phyloP scores from a whole-genome alignment of 345 rosid genomes.

The Lenwebbia sp. region DNA sequence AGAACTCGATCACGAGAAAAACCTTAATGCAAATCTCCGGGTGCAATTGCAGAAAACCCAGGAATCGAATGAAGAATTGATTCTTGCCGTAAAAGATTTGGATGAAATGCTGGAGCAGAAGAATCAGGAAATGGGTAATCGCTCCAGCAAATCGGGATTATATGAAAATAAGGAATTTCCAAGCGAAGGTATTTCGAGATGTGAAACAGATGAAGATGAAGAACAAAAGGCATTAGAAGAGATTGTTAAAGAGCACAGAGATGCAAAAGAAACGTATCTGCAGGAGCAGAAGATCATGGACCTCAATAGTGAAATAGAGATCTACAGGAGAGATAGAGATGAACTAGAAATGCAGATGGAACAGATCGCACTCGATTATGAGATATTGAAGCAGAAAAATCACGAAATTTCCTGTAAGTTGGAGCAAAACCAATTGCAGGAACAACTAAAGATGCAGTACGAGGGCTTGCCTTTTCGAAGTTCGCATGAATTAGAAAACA shows the following conservation, averaged over 20 bases:
- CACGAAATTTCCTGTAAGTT: constrained; percentile 56
- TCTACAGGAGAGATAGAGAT: constrained; percentile 66
- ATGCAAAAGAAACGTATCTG: constrained; percentile 31
- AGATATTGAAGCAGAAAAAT: constrained; percentile 87
- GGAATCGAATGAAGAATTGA: constrained; percentile 81
- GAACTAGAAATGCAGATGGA: constrained; percentile 90
- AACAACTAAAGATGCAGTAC: constrained; percentile 65
- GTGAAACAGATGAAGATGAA: constrained; percentile 57
- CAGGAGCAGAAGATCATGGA: constrained; percentile 67
- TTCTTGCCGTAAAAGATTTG: constrained; percentile 79
- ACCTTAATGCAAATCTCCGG: constrained; percentile 50
- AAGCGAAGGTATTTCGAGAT: constrained; percentile 13
- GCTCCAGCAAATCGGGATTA: constrained; percentile 13
- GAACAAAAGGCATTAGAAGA: constrained; percentile 86
- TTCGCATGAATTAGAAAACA: constrained; percentile 35
- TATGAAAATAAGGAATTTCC: constrained; percentile 12
- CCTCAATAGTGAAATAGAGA: constrained; percentile 64
- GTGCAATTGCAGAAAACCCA: constrained; percentile 80
- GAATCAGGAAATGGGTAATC: constrained; percentile 18
- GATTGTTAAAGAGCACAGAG: constrained; percentile 57
- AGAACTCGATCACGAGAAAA: constrained; percentile 68
- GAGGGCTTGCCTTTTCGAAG: constrained; percentile 44
- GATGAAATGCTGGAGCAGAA: constrained; percentile 68
- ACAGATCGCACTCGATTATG: constrained; percentile 92
- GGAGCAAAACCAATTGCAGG: constrained; percentile 84